Evolutionary conservation across 108 stramenopile genomes (phyloP).

Genomic region (Licmophora abbreviata): DNA sequence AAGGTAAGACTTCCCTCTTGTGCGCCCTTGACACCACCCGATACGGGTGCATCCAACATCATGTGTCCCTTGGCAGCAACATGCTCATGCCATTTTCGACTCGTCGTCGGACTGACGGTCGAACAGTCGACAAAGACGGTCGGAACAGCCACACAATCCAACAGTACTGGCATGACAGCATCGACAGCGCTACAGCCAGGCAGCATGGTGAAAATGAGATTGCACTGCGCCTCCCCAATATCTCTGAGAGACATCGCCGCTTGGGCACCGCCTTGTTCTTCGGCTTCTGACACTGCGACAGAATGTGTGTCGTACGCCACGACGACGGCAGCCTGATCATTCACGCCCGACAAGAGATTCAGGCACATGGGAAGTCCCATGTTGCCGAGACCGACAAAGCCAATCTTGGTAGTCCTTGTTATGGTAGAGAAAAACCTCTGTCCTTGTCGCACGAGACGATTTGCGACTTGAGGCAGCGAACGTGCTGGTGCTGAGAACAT

Average conservation of each 20-base stretch:
- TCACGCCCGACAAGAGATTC: constrained; percentile 38
- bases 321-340: constrained; percentile 9
- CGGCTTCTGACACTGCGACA: background rate
- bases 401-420: constrained; percentile 26
- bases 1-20: constrained; percentile 86
- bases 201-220: constrained; percentile 70
- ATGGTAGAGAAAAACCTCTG: constrained; percentile 12
- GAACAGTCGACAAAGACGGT: constrained; percentile 68
- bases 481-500: too few species aligned
- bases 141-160: constrained; percentile 2
- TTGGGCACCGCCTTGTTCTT: constrained; percentile 3
- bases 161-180: constrained; percentile 20
- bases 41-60: constrained; percentile 86
- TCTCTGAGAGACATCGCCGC: constrained; percentile 28
- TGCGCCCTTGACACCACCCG: constrained; percentile 85
- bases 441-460: too few species aligned
- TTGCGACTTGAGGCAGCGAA: too few species aligned
- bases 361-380: constrained; percentile 87
- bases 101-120: constrained; percentile 64
- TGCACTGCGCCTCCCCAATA: constrained; percentile 10
- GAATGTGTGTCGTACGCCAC: constrained; percentile 3
- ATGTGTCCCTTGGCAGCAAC: constrained; percentile 11
- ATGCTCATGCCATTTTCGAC: constrained; percentile 19
- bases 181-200: constrained; percentile 39
- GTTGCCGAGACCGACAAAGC: constrained; percentile 89